A percentile compares a stretch with the other conserved stretches of the same genome.
Evolutionary conservation across 768 basidiomycete species (phyloP).

Genomic region (Amanita thiersii): DNA sequence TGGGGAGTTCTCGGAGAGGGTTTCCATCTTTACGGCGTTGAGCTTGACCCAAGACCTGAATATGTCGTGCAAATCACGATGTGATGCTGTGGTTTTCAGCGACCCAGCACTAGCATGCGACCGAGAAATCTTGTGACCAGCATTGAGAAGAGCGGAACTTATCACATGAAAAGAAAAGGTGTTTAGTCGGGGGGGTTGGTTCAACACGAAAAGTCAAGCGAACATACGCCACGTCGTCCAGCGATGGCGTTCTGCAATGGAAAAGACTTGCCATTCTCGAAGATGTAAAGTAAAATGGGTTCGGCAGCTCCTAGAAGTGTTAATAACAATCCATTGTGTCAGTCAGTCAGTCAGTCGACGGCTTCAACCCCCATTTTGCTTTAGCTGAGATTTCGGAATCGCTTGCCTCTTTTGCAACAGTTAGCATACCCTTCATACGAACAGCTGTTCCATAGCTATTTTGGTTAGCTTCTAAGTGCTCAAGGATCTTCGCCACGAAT

Average conservation of each 20-base stretch:
- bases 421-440: conserved; percentile 95
- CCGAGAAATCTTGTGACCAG: conserved; percentile 76
- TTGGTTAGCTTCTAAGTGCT: conserved; percentile 57
- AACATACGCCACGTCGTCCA: conserved; percentile 63
- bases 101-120: conserved; percentile 89
- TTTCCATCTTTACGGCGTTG: conserved; percentile 79
- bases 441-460: conserved; percentile 67
- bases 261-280: conserved; percentile 72
- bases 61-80: conserved; percentile 68
- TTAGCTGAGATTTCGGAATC: background rate
- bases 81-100: conserved; percentile 80
- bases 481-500: conserved; percentile 70
- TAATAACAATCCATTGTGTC: background rate
- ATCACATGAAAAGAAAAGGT: background rate
- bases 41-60: conserved; percentile 78
- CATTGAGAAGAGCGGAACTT: conserved; percentile 87
- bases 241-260: conserved; percentile 69
- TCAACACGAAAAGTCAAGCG: background rate
- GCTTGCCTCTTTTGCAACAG: conserved; percentile 79
- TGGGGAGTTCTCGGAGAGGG: conserved; percentile 69
- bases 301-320: conserved; percentile 54
- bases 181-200: too few relatives aligned
- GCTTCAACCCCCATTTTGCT: too few relatives aligned
- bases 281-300: conserved; percentile 87
- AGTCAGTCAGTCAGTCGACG: too few relatives aligned